Conservation (phyloP, 148 eudicot genomes). For the Silene uniflora region DNA sequence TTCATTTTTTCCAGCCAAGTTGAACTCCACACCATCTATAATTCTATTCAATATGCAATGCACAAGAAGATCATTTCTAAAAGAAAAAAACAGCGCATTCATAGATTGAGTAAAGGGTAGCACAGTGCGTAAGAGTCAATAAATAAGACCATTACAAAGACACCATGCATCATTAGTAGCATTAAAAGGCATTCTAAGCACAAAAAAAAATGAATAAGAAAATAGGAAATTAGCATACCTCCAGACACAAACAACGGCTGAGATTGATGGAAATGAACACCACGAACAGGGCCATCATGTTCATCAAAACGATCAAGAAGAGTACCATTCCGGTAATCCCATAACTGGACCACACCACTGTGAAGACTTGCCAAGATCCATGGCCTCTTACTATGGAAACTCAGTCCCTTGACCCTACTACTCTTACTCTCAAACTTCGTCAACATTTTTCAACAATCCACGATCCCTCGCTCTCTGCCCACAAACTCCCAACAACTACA, state of each 20-base stretch:
- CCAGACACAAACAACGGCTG: constrained; percentile 94
- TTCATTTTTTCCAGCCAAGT: not conserved
- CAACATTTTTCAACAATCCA: constrained; percentile 51
- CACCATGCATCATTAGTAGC: not conserved
- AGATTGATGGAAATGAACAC: constrained; percentile 79
- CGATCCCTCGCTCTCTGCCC: constrained; percentile 22
- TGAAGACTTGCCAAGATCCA: constrained; percentile 96
- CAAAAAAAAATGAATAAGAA: not conserved
- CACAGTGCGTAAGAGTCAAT: not conserved
- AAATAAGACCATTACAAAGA: not conserved
- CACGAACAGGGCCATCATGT: constrained; percentile 96
- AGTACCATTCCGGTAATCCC: constrained; percentile 97
- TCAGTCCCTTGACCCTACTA: constrained; percentile 89
- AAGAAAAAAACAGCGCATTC: not conserved
- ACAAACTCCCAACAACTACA: constrained; percentile 15
- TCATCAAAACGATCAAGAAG: constrained; percentile 86
- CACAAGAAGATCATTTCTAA: not conserved
- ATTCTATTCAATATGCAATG: not conserved
- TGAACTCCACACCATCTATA: not conserved
- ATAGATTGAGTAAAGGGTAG: not conserved
- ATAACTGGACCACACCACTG: constrained; percentile 91
- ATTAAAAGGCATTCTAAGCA: not conserved
- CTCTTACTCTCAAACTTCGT: constrained; percentile 96
- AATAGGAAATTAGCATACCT: constrained; percentile 31
- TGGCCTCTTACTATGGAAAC: constrained; percentile 84